Percentiles rank a stretch among this genome's conserved stretches.
Evolutionary conservation across 495 filamentous ascomycete species (phyloP).

Genomic region (Neurospora sp.): DNA sequence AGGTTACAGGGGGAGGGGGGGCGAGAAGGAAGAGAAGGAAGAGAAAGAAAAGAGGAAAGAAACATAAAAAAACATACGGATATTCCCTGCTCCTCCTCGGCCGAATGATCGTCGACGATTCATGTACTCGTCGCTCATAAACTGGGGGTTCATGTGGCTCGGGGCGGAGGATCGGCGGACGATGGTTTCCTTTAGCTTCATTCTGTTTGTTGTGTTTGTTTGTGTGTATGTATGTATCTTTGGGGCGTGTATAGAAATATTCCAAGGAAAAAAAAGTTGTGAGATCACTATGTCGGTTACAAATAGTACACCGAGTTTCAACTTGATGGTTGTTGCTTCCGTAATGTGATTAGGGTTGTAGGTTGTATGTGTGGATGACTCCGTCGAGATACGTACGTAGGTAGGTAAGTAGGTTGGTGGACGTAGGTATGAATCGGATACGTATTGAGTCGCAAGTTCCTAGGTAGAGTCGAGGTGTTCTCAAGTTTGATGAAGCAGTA

Average conservation of each 20-base stretch:
- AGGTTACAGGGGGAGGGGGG: background rate
- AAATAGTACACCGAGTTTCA: background rate
- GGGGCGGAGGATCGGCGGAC: background rate
- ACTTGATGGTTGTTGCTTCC: background rate
- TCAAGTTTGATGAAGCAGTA: background rate
- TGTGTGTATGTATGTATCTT: background rate
- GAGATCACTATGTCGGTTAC: background rate
- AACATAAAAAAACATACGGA: conserved; percentile 2
- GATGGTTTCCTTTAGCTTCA: background rate
- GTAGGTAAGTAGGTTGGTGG: background rate
- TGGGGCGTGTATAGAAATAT: background rate
- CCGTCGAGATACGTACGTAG: background rate
- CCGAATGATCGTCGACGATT: conserved; percentile 12
- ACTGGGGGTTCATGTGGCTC: background rate
- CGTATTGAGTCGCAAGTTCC: background rate
- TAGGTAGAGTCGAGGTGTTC: background rate
- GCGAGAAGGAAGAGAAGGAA: too few relatives aligned
- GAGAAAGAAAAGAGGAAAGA: background rate
- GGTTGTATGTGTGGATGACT: background rate
- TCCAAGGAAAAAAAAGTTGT: background rate
- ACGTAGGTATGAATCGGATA: background rate
- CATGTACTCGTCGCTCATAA: background rate
- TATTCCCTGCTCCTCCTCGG: conserved; percentile 16
- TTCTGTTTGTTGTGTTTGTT: background rate
- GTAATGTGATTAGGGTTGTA: background rate